phyloP scores from a whole-genome alignment of 495 filamentous ascomycete genomes.

The Lasiosphaeriaceae sp. region DNA sequence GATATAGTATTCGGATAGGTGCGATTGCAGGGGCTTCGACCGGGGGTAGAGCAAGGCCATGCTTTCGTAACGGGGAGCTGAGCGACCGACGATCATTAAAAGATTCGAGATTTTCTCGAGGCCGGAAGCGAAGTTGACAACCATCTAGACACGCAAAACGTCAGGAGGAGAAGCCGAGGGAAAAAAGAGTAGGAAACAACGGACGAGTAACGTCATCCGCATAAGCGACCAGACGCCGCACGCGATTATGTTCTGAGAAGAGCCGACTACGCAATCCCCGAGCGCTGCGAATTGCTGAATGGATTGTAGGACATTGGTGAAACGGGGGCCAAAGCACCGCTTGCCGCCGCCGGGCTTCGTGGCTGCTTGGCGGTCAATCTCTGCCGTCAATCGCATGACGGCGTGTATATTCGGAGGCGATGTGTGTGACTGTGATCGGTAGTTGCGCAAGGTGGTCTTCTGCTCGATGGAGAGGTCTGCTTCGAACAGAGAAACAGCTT shows the following conservation, averaged over 20 bases:
- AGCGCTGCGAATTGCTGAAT: constrained; percentile 41
- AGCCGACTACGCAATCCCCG: constrained; percentile 39
- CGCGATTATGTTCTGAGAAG: constrained; percentile 42
- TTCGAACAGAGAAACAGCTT: constrained; percentile 40
- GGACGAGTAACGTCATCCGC: constrained; percentile 37
- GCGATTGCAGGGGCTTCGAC: constrained; percentile 34
- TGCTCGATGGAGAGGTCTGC: constrained; percentile 36
- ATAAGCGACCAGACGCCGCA: constrained; percentile 41
- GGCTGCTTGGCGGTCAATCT: constrained; percentile 31
- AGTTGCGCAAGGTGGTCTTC: constrained; percentile 28
- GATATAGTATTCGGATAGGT: constrained; percentile 42
- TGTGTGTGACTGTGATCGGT: constrained; percentile 7
- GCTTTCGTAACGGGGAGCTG: constrained; percentile 38
- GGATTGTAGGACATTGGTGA: constrained; percentile 37
- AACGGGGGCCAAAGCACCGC: constrained; percentile 39
- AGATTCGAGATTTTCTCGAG: constrained; percentile 39
- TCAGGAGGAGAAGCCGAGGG: constrained; percentile 9
- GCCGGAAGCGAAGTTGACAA: constrained; percentile 29
- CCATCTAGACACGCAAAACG: constrained; percentile 10
- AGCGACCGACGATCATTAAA: constrained; percentile 38
- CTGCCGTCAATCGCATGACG: constrained; percentile 42
- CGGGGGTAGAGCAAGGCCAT: constrained; percentile 39
- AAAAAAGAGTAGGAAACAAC: constrained; percentile 15
- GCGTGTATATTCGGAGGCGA: constrained; percentile 30
- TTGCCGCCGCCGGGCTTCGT: constrained; percentile 17